Conservation (phyloP, 345 rosid species). For the Eutrema yunnanense region DNA sequence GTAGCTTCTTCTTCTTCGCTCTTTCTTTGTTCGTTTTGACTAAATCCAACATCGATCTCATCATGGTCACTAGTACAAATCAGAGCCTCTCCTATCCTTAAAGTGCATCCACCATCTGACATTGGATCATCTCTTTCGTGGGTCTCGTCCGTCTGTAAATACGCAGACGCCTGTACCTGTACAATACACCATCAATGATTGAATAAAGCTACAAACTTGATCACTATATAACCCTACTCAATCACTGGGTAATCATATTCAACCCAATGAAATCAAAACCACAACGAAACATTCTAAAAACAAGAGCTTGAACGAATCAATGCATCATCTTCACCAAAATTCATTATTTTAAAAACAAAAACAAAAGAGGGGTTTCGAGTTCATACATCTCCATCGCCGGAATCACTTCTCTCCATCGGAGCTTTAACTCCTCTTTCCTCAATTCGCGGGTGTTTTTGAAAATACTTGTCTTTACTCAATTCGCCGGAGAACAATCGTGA, state of each 20-base stretch:
- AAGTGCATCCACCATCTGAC: constrained; percentile 23
- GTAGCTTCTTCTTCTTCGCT: constrained; percentile 15
- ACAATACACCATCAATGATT: neutral
- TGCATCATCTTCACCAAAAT: neutral
- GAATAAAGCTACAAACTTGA: constrained; percentile 1
- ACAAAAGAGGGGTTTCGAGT: neutral
- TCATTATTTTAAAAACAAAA: neutral
- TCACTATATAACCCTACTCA: neutral
- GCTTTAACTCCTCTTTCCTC: neutral
- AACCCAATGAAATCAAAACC: neutral
- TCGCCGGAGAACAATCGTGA: neutral
- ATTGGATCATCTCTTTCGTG: constrained; percentile 27
- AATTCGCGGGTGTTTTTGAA: neutral
- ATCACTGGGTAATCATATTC: neutral
- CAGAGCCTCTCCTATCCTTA: constrained; percentile 30
- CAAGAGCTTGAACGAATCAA: constrained; percentile 8
- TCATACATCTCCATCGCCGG: constrained; percentile 23
- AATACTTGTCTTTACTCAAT: neutral
- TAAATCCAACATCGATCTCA: constrained; percentile 30
- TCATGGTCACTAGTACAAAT: constrained; percentile 33
- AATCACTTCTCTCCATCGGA: constrained; percentile 28
- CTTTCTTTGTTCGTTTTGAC: constrained; percentile 18
- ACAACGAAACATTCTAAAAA: neutral
- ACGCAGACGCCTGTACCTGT: constrained; percentile 21
- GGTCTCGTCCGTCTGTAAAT: constrained; percentile 38